phyloP scores from a whole-genome alignment of 2,329 filamentous ascomycete genomes.

The Trichoderma sp. region DNA sequence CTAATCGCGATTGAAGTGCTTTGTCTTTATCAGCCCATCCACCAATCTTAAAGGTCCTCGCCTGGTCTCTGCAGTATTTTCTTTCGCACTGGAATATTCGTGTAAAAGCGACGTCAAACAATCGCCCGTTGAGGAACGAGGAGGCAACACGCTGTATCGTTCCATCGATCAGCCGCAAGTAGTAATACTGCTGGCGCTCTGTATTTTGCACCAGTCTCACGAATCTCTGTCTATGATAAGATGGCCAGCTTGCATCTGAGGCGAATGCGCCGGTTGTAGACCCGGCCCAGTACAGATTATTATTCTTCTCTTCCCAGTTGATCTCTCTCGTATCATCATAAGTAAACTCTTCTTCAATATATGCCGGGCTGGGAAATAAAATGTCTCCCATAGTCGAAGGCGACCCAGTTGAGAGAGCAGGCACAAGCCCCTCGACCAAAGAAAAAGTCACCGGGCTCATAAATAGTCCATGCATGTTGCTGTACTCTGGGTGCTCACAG shows the following conservation, averaged over 20 bases:
- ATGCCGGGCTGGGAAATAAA: conserved; percentile 53
- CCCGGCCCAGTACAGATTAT: conserved; percentile 59
- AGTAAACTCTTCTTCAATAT: conserved; percentile 44
- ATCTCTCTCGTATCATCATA: conserved; percentile 47
- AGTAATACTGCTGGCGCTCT: conserved; percentile 32
- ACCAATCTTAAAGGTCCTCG: conserved; percentile 35
- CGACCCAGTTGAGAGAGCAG: conserved; percentile 49
- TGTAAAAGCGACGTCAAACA: conserved; percentile 51
- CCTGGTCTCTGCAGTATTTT: conserved; percentile 41
- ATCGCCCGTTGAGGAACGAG: conserved; percentile 39
- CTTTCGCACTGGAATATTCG: conserved; percentile 48
- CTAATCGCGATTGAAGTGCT: conserved; percentile 44
- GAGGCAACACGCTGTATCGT: conserved; percentile 30
- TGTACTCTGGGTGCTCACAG: conserved; percentile 49
- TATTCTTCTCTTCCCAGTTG: conserved; percentile 51
- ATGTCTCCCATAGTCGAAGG: conserved; percentile 54
- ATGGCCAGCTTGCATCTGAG: conserved; percentile 40
- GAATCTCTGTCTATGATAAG: conserved; percentile 52
- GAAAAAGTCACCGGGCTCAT: conserved; percentile 46
- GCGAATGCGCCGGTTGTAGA: conserved; percentile 54
- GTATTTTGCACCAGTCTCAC: conserved; percentile 42
- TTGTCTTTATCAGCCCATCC: conserved; percentile 39
- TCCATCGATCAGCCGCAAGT: conserved; percentile 35
- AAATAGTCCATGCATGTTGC: conserved; percentile 47
- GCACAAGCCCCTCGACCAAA: conserved; percentile 44